Evolutionary conservation across 192 early-diverging fungal species (phyloP).

Genomic region (Allomyces arbusculus): DNA sequence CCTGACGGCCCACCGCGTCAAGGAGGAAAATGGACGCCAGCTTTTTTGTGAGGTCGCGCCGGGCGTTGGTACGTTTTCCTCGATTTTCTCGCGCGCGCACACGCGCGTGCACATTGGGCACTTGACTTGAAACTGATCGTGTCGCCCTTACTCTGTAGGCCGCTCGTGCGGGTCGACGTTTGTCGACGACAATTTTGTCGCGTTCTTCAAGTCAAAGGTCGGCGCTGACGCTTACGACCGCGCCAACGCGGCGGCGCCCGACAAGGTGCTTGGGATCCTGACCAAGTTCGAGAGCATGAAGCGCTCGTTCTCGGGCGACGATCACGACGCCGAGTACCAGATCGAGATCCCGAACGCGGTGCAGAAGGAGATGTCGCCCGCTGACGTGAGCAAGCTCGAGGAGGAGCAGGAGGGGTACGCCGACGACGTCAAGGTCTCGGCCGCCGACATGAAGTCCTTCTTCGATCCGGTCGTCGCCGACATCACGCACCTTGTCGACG

Average conservation of each 20-base stretch:
- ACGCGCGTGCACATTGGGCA: no score
- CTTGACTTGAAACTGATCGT: no score
- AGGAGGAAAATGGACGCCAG: no score
- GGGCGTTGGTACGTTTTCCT: no score
- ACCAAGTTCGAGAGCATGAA: background rate
- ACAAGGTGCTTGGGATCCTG: background rate
- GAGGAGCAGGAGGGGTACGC: background rate
- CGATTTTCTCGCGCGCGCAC: no score
- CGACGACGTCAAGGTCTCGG: background rate
- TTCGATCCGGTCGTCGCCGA: conserved; percentile 1
- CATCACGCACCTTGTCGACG: conserved; percentile 1
- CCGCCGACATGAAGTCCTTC: background rate
- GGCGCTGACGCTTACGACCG: background rate
- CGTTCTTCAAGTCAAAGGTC: background rate
- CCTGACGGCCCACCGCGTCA: no score
- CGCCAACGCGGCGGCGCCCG: background rate
- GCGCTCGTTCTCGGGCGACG: background rate
- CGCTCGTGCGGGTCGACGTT: conserved; percentile 3
- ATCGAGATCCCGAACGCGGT: background rate
- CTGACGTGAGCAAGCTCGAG: background rate
- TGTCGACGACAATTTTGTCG: conserved; percentile 1
- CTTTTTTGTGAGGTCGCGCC: no score
- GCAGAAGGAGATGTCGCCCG: background rate
- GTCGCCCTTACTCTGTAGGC: background rate
- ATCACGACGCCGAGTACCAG: background rate